These are phyloP conservation scores for Paecilomyces dactylethromorphus DNA, from an alignment of 2,329 filamentous ascomycete species.

Conservation along the genomic window DNA sequence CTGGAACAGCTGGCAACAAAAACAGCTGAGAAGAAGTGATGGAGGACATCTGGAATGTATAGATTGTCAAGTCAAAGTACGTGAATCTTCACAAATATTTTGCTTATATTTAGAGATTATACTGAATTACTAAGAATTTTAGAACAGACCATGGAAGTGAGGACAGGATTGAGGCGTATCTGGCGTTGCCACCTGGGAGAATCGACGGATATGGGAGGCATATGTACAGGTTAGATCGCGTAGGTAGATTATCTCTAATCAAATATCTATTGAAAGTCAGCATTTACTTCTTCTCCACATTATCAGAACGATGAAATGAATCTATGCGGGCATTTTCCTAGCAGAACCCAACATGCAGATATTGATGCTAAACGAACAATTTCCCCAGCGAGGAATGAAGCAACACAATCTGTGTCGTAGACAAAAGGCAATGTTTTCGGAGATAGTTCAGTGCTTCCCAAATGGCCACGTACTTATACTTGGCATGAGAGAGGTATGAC, in stretches of 20 bases:
- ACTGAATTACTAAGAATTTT: neutral
- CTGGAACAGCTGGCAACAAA: conserved; percentile 25
- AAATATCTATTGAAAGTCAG: neutral
- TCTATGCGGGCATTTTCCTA: neutral
- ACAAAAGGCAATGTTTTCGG: neutral
- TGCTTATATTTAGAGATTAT: neutral
- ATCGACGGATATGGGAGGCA: neutral
- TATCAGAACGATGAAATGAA: neutral
- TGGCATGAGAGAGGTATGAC: neutral
- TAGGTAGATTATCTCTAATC: neutral
- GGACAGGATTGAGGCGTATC: neutral
- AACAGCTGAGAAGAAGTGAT: conserved; percentile 7
- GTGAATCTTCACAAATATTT: too few relatives aligned
- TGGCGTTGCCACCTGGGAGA: neutral
- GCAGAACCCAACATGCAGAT: neutral
- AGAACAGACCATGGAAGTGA: neutral
- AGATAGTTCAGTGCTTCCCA: neutral
- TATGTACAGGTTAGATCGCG: neutral
- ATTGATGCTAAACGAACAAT: too few relatives aligned
- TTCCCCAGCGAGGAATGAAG: neutral
- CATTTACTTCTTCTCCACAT: neutral
- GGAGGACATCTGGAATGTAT: conserved; percentile 1
- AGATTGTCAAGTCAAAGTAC: neutral
- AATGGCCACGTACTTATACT: neutral
- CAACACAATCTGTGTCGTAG: too few relatives aligned